phyloP scores from a whole-genome alignment of 345 rosid species.

The Eutrema yunnanense region DNA sequence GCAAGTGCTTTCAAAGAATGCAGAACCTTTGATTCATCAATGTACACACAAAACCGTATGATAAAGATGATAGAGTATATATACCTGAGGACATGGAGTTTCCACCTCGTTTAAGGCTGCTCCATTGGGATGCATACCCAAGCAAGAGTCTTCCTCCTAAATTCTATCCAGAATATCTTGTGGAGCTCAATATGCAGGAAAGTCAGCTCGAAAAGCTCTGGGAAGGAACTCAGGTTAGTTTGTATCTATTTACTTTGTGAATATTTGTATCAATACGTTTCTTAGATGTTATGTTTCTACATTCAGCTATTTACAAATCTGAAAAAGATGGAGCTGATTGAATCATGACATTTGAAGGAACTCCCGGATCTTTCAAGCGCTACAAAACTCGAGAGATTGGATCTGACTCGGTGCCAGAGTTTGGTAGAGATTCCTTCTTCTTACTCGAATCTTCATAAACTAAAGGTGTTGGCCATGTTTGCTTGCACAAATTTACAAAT shows the following conservation, averaged over 20 bases:
- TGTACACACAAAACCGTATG: background rate
- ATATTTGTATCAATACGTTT: background rate
- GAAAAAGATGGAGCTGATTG: background rate
- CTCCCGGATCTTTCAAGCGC: no score
- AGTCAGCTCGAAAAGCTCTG: constrained; percentile 18
- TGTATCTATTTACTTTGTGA: background rate
- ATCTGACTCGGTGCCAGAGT: background rate
- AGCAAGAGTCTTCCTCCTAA: constrained; percentile 11
- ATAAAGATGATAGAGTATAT: background rate
- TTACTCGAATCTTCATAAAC: background rate
- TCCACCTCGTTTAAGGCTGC: background rate
- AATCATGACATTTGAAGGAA: background rate
- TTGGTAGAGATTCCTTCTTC: background rate
- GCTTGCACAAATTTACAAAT: background rate
- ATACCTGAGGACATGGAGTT: background rate
- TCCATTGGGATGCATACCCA: constrained; percentile 23
- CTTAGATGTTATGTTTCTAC: background rate
- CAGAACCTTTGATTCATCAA: constrained; percentile 3
- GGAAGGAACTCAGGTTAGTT: constrained; percentile 20
- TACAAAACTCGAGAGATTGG: no score
- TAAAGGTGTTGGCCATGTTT: background rate
- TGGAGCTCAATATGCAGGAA: background rate
- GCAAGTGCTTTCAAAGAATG: background rate
- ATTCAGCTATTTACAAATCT: background rate
- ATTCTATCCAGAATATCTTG: background rate